Percentiles rank a stretch among this genome's conserved stretches.
Conservation (phyloP, 225 moss, liverwort and hornwort species). For the Pleurozium schreberi region DNA sequence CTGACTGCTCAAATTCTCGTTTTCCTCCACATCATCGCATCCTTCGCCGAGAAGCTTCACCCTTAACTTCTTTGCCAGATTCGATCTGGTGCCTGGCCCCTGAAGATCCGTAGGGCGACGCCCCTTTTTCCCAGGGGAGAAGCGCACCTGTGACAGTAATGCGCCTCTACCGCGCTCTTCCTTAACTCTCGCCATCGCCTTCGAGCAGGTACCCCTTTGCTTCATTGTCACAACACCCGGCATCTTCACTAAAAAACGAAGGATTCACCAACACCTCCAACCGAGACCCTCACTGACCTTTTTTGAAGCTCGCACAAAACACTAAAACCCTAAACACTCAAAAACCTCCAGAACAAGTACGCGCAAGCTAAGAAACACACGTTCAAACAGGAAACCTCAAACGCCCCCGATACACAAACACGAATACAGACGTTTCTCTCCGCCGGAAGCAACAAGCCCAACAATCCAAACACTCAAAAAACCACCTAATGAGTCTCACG, state of each 20-base stretch:
- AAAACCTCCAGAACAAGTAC: not conserved
- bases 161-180: slow-evolving; percentile 9
- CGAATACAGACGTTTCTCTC: not conserved
- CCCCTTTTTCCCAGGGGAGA: slow-evolving; percentile 14
- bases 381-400: not conserved
- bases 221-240: slow-evolving; percentile 35
- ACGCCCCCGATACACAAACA: not conserved
- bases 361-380: too few species aligned
- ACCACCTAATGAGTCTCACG: not conserved
- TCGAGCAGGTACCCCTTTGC: slow-evolving; percentile 1
- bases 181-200: slow-evolving; percentile 9
- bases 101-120: not conserved
- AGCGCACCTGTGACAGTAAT: slow-evolving; percentile 4
- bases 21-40: not conserved
- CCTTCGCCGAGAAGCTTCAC: slow-evolving; percentile 19
- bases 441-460: not conserved
- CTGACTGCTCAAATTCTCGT: not conserved
- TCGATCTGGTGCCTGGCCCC: not conserved
- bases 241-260: not conserved
- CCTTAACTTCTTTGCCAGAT: slow-evolving; percentile 13
- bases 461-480: not conserved
- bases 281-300: not conserved
- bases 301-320: not conserved
- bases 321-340: not conserved
- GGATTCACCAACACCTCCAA: not conserved